Evolutionary conservation across 1,284 basidiomycete species (phyloP).

Genomic region (Chiua sp.): DNA sequence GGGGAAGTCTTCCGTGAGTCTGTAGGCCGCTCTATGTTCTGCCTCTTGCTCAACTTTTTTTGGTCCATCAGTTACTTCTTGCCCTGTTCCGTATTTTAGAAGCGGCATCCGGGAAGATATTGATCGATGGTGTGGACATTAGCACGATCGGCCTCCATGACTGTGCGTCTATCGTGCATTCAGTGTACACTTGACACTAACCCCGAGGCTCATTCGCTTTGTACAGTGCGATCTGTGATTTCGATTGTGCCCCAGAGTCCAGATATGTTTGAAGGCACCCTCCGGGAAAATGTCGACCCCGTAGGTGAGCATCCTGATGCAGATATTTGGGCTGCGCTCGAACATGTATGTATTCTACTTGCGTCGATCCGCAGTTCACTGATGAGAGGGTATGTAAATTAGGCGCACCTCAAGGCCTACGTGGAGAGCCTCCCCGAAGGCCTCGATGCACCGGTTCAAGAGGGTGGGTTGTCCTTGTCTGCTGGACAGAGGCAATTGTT

Average conservation of each 20-base stretch:
- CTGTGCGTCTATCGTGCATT: slow-evolving; percentile 46
- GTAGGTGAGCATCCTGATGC: slow-evolving; percentile 72
- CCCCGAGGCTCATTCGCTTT: background rate
- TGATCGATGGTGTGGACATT: slow-evolving; percentile 87
- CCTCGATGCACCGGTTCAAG: slow-evolving; percentile 78
- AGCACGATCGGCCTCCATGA: slow-evolving; percentile 85
- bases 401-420: slow-evolving; percentile 74
- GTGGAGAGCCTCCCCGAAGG: slow-evolving; percentile 73
- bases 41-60: background rate
- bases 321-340: slow-evolving; percentile 84
- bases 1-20: slow-evolving; percentile 85
- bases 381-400: background rate
- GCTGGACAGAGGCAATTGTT: slow-evolving; percentile 87
- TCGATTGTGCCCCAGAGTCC: slow-evolving; percentile 91
- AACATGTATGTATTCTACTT: slow-evolving; percentile 60
- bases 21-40: background rate
- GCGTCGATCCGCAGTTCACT: slow-evolving; percentile 2
- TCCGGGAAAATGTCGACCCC: slow-evolving; percentile 88
- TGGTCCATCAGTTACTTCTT: slow-evolving; percentile 56
- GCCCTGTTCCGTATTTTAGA: slow-evolving; percentile 87
- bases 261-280: slow-evolving; percentile 84
- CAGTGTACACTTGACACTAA: background rate
- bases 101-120: slow-evolving; percentile 77
- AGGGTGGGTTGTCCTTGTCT: slow-evolving; percentile 84
- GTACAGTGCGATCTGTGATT: slow-evolving; percentile 71